Base-by-base conservation (phyloP, 2,329 filamentous ascomycete genomes). In the Paecilomyces fulvus region DNA sequence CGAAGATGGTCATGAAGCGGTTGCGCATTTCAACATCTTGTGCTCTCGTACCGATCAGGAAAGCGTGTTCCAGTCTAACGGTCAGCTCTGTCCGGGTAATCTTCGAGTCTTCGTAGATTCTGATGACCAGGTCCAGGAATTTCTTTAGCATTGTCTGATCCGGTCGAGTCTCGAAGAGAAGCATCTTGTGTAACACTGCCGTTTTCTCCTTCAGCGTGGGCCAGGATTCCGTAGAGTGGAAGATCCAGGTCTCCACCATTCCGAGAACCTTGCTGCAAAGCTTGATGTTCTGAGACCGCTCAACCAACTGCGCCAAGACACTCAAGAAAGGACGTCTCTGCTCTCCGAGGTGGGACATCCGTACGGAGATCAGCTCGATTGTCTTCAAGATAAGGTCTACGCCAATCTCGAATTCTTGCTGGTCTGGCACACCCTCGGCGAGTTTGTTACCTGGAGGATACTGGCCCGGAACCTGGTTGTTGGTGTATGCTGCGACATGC, bases 121-220 rank as follows among this genome's bases (percentile, higher is more conserved):
- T 86, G 64, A 99, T 95, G 25, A 99, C 94, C 25, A 99, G 83
- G 62, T 97, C 89, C 57, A 99, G 79, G 76, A 97, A 99, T 68
- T 92, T 92, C 63, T 87, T 91, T 56, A 99, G 80, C 76, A 99
- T 86, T 0, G 87, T 90, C 30, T 86, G 83, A 68, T 97, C 92
- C 28, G 82, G 76, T 43, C 94, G 83, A 56, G 89, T 85, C 73
- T 99, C 94, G 64, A 99, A 99, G 0, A 92, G 86, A 14, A 97
- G 78, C 94, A 99, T 99, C 76, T 99, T 99, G 66, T 95, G 92
- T n/a, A 99, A 77, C 1, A 99, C 94, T 1, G 95, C 95, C 0
- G 92, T 97, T 78, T 99, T 99, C 74, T 99, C 95, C 72, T 99
- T 99, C 1, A 99, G 80, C 0, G 94, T 99, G 0, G 94, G 94